These are phyloP conservation scores for Telfairia occidentalis DNA, from an alignment of 331 rosid species.

Conservation along the genomic window DNA sequence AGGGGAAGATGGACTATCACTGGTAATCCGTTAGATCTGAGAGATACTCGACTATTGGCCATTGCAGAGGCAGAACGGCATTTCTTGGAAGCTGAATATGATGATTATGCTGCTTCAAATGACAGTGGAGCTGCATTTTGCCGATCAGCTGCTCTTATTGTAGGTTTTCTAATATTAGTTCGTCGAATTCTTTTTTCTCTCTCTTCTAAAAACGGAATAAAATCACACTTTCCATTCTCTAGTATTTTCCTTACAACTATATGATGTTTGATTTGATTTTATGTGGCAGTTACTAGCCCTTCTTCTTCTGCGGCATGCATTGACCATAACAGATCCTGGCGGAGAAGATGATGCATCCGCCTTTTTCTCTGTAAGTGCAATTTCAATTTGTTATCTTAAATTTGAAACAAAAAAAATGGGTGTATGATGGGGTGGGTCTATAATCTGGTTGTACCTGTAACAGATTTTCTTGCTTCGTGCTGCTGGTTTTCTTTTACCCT, in stretches of 20 bases:
- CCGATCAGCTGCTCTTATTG: constrained; percentile 93
- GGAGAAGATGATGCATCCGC: constrained; percentile 68
- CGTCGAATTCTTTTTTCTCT: background rate
- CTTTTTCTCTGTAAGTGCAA: constrained; percentile 62
- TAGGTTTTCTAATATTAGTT: constrained; percentile 24
- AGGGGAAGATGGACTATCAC: constrained; percentile 93
- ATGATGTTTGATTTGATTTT: background rate
- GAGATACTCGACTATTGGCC: constrained; percentile 81
- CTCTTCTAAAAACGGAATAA: background rate
- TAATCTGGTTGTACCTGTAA: background rate
- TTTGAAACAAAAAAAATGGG: background rate
- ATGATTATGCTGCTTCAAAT: constrained; percentile 75
- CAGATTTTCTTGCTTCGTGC: constrained; percentile 94
- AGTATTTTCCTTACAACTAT: background rate
- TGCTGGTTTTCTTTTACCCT: constrained; percentile 92
- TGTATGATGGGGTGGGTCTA: background rate
- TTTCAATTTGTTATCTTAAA: background rate
- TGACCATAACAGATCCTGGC: constrained; percentile 62
- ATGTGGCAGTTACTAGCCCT: constrained; percentile 79
- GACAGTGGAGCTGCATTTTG: constrained; percentile 88
- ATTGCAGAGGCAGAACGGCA: constrained; percentile 90
- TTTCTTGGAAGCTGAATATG: constrained; percentile 80
- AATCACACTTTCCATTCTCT: background rate
- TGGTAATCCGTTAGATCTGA: constrained; percentile 78
- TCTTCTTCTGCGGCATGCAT: constrained; percentile 78